Percentiles rank a stretch among this genome's conserved stretches.
phyloP scores from a whole-genome alignment of 805 yeast species.

The Zygoascus flipseniorum region DNA sequence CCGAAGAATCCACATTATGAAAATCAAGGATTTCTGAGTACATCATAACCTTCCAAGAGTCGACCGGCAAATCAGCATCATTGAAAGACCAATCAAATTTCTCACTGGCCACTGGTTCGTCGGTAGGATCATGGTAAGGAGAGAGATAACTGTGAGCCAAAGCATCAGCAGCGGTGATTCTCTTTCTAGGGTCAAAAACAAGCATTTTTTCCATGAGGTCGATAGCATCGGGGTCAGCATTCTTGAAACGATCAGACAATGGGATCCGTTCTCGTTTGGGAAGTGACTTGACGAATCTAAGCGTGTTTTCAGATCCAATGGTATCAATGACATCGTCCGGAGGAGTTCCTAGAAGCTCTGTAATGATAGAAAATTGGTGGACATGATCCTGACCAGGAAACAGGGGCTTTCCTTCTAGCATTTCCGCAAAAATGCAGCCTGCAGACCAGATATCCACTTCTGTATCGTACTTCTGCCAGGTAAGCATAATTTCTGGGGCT shows the following conservation, averaged over 20 bases:
- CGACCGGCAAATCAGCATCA: slow-evolving; percentile 95
- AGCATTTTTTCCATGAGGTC: slow-evolving; percentile 84
- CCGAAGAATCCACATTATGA: slow-evolving; percentile 65
- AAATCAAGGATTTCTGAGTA: slow-evolving; percentile 93
- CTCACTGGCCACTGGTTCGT: slow-evolving; percentile 89
- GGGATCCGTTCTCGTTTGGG: slow-evolving; percentile 93
- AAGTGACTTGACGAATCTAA: slow-evolving; percentile 85
- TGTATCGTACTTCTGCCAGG: slow-evolving; percentile 96
- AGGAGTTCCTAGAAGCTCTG: slow-evolving; percentile 93
- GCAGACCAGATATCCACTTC: slow-evolving; percentile 98
- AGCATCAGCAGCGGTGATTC: slow-evolving; percentile 89
- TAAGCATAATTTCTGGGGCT: slow-evolving; percentile 97
- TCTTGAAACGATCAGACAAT: slow-evolving; percentile 66
- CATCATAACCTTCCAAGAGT: slow-evolving; percentile 99
- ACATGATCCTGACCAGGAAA: slow-evolving; percentile 99
- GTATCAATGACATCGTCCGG: slow-evolving; percentile 94
- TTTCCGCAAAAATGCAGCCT: slow-evolving; percentile 94
- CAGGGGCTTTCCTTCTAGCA: slow-evolving; percentile 93
- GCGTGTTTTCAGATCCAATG: slow-evolving; percentile 89
- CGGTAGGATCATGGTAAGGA: slow-evolving; percentile 95
- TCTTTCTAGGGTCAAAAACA: slow-evolving; percentile 88
- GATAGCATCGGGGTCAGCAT: slow-evolving; percentile 61
- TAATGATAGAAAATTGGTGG: slow-evolving; percentile 93
- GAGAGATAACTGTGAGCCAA: slow-evolving; percentile 84
- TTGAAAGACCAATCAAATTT: slow-evolving; percentile 97